These are phyloP conservation scores for Cryphonectria radicalis DNA, from an alignment of 2,329 filamentous ascomycete genomes.

Conservation along the genomic window DNA sequence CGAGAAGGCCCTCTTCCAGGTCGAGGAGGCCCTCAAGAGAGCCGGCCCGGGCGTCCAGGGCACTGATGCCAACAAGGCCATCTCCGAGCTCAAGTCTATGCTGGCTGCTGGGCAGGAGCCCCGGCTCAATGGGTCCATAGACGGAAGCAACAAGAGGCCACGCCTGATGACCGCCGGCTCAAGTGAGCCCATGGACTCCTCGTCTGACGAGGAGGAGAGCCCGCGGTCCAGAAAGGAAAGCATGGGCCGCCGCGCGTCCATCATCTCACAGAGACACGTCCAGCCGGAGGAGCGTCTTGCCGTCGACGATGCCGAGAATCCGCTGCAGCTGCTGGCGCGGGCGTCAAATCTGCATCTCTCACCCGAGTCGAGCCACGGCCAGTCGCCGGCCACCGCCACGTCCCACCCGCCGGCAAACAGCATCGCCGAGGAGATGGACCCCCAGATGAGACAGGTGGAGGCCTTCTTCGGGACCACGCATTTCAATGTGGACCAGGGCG, in stretches of 20 bases:
- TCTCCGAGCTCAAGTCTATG: constrained; percentile 48
- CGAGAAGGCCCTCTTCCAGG: constrained; percentile 74
- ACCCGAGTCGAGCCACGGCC: constrained; percentile 38
- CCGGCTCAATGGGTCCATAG: constrained; percentile 26
- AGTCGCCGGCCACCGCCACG: constrained; percentile 28
- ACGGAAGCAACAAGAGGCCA: constrained; percentile 28
- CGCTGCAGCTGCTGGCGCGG: constrained; percentile 71
- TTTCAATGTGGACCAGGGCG: constrained; percentile 65
- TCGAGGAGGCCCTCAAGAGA: constrained; percentile 69
- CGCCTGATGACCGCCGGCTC: constrained; percentile 34
- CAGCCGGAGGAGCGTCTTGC: constrained; percentile 57
- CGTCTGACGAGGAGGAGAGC: constrained; percentile 39
- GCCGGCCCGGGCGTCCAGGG: constrained; percentile 49
- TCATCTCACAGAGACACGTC: constrained; percentile 33
- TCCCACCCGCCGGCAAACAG: constrained; percentile 29
- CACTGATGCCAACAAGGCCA: constrained; percentile 50
- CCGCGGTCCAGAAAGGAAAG: constrained; percentile 19
- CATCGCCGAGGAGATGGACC: constrained; percentile 37
- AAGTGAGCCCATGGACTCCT: constrained; percentile 37
- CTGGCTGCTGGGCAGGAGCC: constrained; percentile 39
- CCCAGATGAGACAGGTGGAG: constrained; percentile 55
- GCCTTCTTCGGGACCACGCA: constrained; percentile 70
- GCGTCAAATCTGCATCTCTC: constrained; percentile 71
- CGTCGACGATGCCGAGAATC: constrained; percentile 76
- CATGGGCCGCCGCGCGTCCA: constrained; percentile 30